Base-by-base conservation (phyloP, 2,329 filamentous ascomycete genomes). In the Paramyrothecium roridum region DNA sequence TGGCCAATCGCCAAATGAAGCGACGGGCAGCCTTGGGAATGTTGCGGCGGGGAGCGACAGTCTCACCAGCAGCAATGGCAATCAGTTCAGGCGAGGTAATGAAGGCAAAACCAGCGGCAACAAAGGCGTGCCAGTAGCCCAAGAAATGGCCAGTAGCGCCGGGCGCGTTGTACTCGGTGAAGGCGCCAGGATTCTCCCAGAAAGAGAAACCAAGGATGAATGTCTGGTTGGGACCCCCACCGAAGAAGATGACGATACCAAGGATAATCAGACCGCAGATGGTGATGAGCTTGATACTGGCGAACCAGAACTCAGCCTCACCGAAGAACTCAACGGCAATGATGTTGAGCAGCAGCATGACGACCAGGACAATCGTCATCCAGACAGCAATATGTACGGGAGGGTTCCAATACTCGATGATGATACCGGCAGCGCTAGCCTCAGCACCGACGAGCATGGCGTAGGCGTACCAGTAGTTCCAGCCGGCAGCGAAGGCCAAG, bases 381-480 rank as follows among this genome's bases (percentile, higher is more conserved):
- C 82, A 88, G 2, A 85, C 78, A 3, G 75, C 82, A 4, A 80
- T 70, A 21, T 76, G 76, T 21, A 84, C 76, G 3, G 72, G 70
- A 1, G 74, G 72, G 11, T 79, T 72, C 85, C 84, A 88, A 65
- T 86, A 88, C 52, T 83, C 75, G 53, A 87, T 75, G 21, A 87
- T 73, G 56, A 86, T 78, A 19, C 77, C 77, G 30, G 80, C 81
- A 2, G 83, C 84, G 0, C 80, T 82, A 17, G 81, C 76, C 66
- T 87, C 83, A 48, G 82, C 80, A 2, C 78, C 82, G 22, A 85
- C 74, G 2, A 84, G 71, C 56, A 86, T 84, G 12, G 79, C 73
- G 60, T 85, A 85, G 2, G 81, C 80, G 61, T 86, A 85, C 77
- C 82, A 85, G 68, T 86, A 86, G 57, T 84, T 84, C 80, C 80